Base-by-base conservation (phyloP, 2,329 filamentous ascomycete genomes). In the Apiospora pterosperma region DNA sequence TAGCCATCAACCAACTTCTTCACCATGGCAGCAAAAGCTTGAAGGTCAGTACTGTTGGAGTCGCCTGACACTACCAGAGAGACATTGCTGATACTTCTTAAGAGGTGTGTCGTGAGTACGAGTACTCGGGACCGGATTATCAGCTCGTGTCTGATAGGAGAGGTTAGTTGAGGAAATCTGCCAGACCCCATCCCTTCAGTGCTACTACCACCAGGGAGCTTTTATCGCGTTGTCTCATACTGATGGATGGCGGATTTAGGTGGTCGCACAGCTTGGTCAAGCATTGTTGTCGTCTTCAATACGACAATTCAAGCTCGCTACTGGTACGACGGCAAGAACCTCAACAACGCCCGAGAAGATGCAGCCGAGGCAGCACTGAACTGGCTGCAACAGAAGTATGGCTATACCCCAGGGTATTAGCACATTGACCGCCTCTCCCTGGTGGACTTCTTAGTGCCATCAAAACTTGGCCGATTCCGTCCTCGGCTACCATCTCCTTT, bases 191-290 rank as follows among this genome's bases (percentile, higher is more conserved):
- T 55, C 28, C 48, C 48, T 34, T n/a, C 28, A 34, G 48, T 34
- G 48, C 28, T n/a, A 55, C 28, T 19, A 19, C 7, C 25, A 31
- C 7, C 25, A 31, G 25, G 16, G 16, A 6, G 25, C 16, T 19
- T 31, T 55, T 55, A 28, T 16, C 11, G 28, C 48, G 16, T 55
- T 11, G 7, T n/a, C 8, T 55, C 48, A 34, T 55, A 55, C 48
- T 55, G 48, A 34, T 34, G 48, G 48, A 55, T 12, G 23, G 44
- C 12, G 16, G 14, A 36, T 36, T 58, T 71, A 96, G 93, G 93
- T 70, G 93, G 93, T 69, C 91, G 93, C 72, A 97, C 93, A 65
- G 93, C 93, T 65, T 97, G 93, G 93, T 95, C 92, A 65, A 91
- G 90, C 81, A 85, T 85, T 65, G 92, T 97, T 65, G 88, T 83